phyloP scores from a whole-genome alignment of 2,329 filamentous ascomycete genomes.

The Colletotrichum acutatum region DNA sequence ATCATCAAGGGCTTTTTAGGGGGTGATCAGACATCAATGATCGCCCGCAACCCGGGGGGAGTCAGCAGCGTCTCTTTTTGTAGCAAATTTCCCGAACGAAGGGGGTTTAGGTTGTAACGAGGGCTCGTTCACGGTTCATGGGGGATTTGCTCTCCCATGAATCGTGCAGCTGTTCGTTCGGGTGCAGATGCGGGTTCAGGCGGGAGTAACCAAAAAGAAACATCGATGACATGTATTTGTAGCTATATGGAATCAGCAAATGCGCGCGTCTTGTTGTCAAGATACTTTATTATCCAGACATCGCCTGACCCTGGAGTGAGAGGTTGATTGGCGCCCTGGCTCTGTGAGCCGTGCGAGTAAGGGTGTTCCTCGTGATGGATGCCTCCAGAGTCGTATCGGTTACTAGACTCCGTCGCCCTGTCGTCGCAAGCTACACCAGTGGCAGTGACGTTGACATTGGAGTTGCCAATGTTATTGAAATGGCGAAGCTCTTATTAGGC shows the following conservation, averaged over 20 bases:
- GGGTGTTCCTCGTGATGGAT: background rate
- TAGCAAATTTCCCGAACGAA: constrained; percentile 32
- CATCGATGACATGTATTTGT: background rate
- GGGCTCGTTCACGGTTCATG: constrained; percentile 1
- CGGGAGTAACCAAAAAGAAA: background rate
- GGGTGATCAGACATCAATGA: constrained; percentile 23
- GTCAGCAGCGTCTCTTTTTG: background rate
- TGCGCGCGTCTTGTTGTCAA: background rate
- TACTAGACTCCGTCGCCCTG: background rate
- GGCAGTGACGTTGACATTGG: background rate
- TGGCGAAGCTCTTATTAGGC: background rate
- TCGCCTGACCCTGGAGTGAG: background rate
- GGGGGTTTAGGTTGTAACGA: constrained; percentile 11
- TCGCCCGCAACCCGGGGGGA: constrained; percentile 27
- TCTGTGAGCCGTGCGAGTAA: background rate
- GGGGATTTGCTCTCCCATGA: constrained; percentile 9
- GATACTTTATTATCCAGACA: background rate
- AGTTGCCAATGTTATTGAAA: background rate
- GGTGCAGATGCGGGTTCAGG: constrained; percentile 24
- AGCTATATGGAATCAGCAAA: background rate
- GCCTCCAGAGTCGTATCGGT: background rate
- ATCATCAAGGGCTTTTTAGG: background rate
- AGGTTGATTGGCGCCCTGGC: background rate
- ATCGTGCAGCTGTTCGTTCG: background rate
- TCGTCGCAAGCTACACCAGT: constrained; percentile 9